Evolutionary conservation across 2,329 filamentous ascomycete species (phyloP).

Genomic region (Ceratocystis papillata): DNA sequence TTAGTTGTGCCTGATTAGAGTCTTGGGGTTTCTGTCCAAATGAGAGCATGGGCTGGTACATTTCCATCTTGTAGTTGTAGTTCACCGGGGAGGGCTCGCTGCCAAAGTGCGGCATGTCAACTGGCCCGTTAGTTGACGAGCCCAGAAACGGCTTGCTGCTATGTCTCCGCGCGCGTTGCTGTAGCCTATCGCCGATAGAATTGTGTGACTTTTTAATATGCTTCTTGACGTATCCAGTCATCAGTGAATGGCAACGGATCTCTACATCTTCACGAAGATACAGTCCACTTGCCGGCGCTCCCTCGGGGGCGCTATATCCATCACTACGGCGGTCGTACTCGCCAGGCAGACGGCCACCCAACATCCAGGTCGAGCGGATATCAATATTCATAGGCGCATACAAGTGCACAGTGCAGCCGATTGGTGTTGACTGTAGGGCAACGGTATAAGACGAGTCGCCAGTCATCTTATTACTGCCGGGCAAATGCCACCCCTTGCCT

Average conservation of each 20-base stretch:
- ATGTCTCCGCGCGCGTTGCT: conserved; percentile 3
- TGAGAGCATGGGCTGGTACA: conserved; percentile 13
- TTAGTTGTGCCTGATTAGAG: neutral
- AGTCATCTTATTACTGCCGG: conserved; percentile 39
- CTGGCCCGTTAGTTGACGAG: neutral
- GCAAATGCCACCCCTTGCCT: conserved; percentile 65
- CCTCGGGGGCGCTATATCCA: conserved; percentile 43
- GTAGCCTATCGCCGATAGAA: conserved; percentile 43
- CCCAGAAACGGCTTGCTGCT: conserved; percentile 10
- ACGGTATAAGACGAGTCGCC: conserved; percentile 67
- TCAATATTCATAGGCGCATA: conserved; percentile 75
- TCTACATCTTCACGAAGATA: conserved; percentile 81
- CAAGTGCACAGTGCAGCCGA: conserved; percentile 69
- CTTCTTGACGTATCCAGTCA: conserved; percentile 68
- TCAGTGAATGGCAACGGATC: conserved; percentile 64
- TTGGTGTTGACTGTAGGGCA: conserved; percentile 63
- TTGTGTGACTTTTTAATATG: conserved; percentile 68
- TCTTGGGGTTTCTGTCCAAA: conserved; percentile 14
- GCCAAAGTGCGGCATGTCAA: neutral
- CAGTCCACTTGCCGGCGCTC: conserved; percentile 52
- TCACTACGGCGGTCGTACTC: conserved; percentile 57
- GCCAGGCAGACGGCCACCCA: conserved; percentile 60
- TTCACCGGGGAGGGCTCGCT: conserved; percentile 8
- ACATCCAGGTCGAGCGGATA: conserved; percentile 65
- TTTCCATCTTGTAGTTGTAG: conserved; percentile 15